Percentiles rank a stretch among this genome's conserved stretches.
Evolutionary conservation across 139 green algal species (phyloP).

Genomic region (Chara braunii): DNA sequence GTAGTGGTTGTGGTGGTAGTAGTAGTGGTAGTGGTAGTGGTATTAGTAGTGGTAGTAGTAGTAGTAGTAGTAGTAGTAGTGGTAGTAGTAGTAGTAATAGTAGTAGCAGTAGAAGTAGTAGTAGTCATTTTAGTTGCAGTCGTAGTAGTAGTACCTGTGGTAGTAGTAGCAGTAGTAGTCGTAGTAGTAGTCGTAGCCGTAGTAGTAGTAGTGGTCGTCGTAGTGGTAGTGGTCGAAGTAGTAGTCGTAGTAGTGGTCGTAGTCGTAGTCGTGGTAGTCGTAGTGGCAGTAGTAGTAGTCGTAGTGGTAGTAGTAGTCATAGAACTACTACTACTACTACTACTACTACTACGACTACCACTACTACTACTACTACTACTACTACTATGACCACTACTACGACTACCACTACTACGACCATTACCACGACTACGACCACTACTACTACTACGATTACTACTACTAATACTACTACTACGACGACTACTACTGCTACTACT

Average conservation of each 20-base stretch:
- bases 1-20: neutral
- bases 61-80: conserved; percentile 4
- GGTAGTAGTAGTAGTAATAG: conserved; percentile 1
- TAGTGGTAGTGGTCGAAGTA: conserved; percentile 1
- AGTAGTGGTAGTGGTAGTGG: neutral
- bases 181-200: neutral
- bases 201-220: neutral
- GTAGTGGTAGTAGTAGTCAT: neutral
- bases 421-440: too few species aligned
- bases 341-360: neutral
- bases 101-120: neutral
- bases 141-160: neutral
- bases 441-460: too few species aligned
- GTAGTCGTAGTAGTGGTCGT: neutral
- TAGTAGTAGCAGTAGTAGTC: conserved; percentile 1
- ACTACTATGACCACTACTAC: too few species aligned
- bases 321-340: neutral
- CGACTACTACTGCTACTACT: too few species aligned
- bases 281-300: neutral
- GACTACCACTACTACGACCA: too few species aligned
- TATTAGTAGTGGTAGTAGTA: neutral
- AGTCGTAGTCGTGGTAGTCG: neutral
- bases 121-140: neutral
- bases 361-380: too few species aligned
- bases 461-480: too few species aligned